A percentile compares a stretch with the other conserved stretches of the same genome.
These are phyloP conservation scores for Lachnellula cervina DNA, from an alignment of 2,329 filamentous ascomycete species.

Conservation along the genomic window DNA sequence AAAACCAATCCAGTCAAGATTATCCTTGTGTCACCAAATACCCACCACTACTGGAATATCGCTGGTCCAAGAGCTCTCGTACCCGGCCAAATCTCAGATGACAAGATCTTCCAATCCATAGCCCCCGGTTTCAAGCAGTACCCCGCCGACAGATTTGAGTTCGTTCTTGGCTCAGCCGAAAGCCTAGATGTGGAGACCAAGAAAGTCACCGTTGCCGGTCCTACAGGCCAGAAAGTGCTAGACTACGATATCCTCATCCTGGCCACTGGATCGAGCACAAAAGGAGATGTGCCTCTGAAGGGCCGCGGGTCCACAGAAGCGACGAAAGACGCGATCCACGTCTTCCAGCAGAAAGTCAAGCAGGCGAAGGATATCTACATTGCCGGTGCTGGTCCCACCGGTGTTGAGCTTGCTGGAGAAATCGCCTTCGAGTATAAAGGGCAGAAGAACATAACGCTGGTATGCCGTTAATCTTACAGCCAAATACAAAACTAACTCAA, in stretches of 20 bases:
- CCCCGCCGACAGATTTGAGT: conserved; percentile 44
- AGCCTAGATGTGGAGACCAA: conserved; percentile 39
- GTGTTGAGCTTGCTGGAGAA: conserved; percentile 30
- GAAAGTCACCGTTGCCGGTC: conserved; percentile 38
- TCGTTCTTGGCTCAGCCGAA: conserved; percentile 46
- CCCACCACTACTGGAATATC: conserved; percentile 47
- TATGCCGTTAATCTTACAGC: conserved; percentile 3
- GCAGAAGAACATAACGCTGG: conserved; percentile 26
- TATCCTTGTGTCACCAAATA: conserved; percentile 48
- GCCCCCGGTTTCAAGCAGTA: conserved; percentile 45
- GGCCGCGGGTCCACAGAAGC: conserved; percentile 36
- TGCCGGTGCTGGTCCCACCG: conserved; percentile 32
- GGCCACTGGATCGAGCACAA: conserved; percentile 47
- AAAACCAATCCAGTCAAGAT: conserved; percentile 41
- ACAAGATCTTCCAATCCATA: conserved; percentile 36
- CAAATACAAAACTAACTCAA: background rate
- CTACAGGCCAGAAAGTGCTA: conserved; percentile 30
- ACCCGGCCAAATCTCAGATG: conserved; percentile 39
- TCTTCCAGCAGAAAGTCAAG: conserved; percentile 20
- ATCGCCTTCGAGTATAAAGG: conserved; percentile 26
- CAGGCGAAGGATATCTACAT: conserved; percentile 28
- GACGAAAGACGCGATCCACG: conserved; percentile 19
- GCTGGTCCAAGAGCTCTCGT: conserved; percentile 45
- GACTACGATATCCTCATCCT: conserved; percentile 50
- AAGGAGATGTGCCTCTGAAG: conserved; percentile 47